Conservation (phyloP, 164 flowering plant species). For the Nelumbo lutea region DNA sequence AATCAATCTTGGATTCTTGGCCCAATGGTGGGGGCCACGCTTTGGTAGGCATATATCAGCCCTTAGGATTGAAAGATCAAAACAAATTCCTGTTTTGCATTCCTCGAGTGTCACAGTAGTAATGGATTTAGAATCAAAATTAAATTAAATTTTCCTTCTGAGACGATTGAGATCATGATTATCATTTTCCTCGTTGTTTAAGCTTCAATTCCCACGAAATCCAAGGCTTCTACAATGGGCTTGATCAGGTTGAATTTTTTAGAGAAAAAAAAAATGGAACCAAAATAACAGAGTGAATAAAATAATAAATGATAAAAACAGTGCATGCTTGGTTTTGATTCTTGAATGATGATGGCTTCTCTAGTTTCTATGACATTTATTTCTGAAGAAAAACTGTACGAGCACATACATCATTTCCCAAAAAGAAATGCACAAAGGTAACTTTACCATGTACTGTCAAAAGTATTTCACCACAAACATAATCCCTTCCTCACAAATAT, state of each 20-base stretch:
- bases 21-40: no score
- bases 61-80: no score
- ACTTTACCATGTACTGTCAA: constrained; percentile 31
- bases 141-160: not conserved
- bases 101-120: no score
- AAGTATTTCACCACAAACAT: constrained; percentile 19
- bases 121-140: not conserved
- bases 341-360: constrained; percentile 8
- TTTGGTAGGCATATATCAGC: no score
- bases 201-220: not conserved
- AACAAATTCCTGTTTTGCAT: no score
- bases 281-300: not conserved
- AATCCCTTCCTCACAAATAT: constrained; percentile 13
- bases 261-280: not conserved
- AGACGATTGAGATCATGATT: constrained; percentile 14
- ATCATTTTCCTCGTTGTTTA: constrained; percentile 8
- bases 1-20: not conserved
- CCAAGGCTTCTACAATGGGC: constrained; percentile 10
- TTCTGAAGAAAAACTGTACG: constrained; percentile 18
- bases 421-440: constrained; percentile 28
- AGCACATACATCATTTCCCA: constrained; percentile 29
- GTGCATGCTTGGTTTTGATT: constrained; percentile 10
- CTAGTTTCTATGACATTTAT: constrained; percentile 25
- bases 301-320: not conserved
- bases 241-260: constrained; percentile 1